Percentiles rank a stretch among this genome's conserved stretches.
Conservation (phyloP, 2,329 filamentous ascomycete genomes). For the Exserohilum rostratum region DNA sequence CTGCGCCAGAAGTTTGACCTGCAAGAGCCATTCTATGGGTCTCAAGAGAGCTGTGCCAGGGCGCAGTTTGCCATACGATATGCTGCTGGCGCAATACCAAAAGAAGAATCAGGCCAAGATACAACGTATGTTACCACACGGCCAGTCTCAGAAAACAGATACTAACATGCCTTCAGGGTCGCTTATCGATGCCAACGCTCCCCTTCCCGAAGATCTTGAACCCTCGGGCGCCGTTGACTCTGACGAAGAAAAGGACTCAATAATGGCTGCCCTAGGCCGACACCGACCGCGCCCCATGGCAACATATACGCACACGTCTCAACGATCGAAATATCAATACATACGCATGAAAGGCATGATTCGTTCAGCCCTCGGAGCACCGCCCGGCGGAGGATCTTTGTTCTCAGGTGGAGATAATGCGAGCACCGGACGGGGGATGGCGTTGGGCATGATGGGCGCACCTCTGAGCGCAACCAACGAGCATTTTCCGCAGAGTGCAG, state of each 20-base stretch:
- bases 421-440: conserved; percentile 30
- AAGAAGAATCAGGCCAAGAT: conserved; percentile 99
- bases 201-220: conserved; percentile 81
- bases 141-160: not conserved
- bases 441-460: conserved; percentile 42
- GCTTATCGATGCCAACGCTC: conserved; percentile 91
- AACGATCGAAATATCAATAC: conserved; percentile 62
- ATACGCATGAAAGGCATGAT: conserved; percentile 70
- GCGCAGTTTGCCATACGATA: conserved; percentile 87
- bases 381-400: conserved; percentile 39
- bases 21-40: conserved; percentile 95
- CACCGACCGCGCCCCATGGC: conserved; percentile 81
- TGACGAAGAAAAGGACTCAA: conserved; percentile 88
- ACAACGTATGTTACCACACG: conserved; percentile 72
- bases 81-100: conserved; percentile 71
- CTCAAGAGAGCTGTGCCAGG: conserved; percentile 88
- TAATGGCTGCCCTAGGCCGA: conserved; percentile 77
- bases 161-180: conserved; percentile 66
- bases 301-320: conserved; percentile 63
- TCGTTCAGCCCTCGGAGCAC: conserved; percentile 61
- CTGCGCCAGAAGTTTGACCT: conserved; percentile 87
- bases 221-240: conserved; percentile 78
- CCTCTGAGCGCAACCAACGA: conserved; percentile 38
- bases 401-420: conserved; percentile 33
- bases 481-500: conserved; percentile 38